phyloP scores from a whole-genome alignment of 108 stramenopile genomes.

The Ochromonas danica region DNA sequence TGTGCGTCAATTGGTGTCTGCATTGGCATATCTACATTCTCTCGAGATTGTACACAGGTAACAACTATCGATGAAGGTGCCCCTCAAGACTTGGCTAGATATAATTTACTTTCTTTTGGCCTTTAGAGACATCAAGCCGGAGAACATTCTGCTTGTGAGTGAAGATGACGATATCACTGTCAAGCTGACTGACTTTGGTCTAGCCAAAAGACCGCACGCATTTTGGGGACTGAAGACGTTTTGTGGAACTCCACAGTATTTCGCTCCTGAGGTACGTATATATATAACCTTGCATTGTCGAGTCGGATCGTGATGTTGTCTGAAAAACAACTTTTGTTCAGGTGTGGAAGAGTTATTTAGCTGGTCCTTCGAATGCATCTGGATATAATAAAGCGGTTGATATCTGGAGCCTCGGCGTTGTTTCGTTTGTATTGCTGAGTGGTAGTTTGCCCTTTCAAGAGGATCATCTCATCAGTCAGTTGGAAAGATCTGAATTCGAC shows the following conservation, averaged over 20 bases:
- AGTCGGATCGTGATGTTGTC: too few relatives aligned
- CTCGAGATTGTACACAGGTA: constrained; percentile 67
- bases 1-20: not conserved
- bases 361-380: not conserved
- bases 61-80: not conserved
- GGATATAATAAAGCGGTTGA: constrained; percentile 72
- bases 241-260: constrained; percentile 69
- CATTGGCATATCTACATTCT: constrained; percentile 11
- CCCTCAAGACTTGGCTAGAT: not conserved
- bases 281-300: too few relatives aligned
- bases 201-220: constrained; percentile 63
- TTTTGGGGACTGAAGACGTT: constrained; percentile 53
- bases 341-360: too few relatives aligned
- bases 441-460: constrained; percentile 56
- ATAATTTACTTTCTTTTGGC: not conserved
- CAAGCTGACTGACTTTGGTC: constrained; percentile 79
- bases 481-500: not conserved
- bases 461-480: constrained; percentile 7
- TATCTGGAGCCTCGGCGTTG: constrained; percentile 68
- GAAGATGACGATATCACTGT: constrained; percentile 58
- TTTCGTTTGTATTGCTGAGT: constrained; percentile 57
- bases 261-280: constrained; percentile 68
- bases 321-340: too few relatives aligned
- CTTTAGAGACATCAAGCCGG: constrained; percentile 72
- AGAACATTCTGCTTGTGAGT: constrained; percentile 72